Evolutionary conservation across 106 monocot genomes (phyloP).

Genomic region (Acorus calamus): DNA sequence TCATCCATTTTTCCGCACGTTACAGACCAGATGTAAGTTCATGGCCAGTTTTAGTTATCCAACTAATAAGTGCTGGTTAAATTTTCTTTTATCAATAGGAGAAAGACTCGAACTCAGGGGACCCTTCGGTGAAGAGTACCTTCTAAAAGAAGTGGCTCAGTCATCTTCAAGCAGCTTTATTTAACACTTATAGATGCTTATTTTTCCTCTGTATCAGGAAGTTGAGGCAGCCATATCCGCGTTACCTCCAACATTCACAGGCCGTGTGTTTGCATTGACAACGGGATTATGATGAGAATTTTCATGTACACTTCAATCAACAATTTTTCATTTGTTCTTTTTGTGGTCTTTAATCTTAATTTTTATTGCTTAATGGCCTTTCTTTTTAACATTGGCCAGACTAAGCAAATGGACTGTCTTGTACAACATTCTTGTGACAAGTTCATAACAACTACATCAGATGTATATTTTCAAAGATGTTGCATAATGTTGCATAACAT

Average conservation of each 20-base stretch:
- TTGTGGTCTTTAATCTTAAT: no score
- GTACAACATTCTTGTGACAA: no score
- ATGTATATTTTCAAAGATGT: no score
- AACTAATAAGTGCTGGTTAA: not conserved
- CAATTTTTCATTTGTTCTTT: no score
- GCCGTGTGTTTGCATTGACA: constrained; percentile 54
- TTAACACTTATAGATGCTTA: not conserved
- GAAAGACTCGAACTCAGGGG: not conserved
- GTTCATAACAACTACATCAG: no score
- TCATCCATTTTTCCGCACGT: constrained; percentile 91
- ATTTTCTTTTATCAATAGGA: not conserved
- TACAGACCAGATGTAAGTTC: constrained; percentile 48
- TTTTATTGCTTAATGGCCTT: no score
- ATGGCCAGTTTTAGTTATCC: not conserved
- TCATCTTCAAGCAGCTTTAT: not conserved
- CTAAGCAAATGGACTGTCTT: no score
- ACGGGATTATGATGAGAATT: constrained; percentile 39
- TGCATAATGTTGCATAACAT: no score
- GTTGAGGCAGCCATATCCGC: constrained; percentile 50
- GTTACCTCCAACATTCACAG: constrained; percentile 41
- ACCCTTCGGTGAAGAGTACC: no score
- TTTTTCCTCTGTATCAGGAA: constrained; percentile 31
- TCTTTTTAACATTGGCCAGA: no score
- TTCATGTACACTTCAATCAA: not conserved
- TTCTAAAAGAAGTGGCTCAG: not conserved